Conservation (phyloP, 1,139 yeast genomes). For the Candida sojae region DNA sequence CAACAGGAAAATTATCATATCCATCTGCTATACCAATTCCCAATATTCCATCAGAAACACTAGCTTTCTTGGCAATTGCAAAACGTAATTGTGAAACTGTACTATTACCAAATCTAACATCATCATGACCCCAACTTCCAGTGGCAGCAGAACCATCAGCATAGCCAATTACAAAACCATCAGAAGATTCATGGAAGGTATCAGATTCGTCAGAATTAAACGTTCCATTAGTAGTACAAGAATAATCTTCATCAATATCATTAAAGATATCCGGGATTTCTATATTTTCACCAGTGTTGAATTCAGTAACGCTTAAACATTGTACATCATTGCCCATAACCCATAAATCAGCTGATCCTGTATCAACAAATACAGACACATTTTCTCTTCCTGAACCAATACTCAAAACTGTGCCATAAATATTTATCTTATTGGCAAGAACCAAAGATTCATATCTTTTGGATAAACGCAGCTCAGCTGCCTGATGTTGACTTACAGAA, state of each 20-base stretch:
- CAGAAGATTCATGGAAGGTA: slow-evolving; percentile 4
- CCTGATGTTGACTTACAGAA: neutral
- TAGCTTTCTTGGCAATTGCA: slow-evolving; percentile 48
- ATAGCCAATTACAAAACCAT: slow-evolving; percentile 30
- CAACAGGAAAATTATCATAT: slow-evolving; percentile 27
- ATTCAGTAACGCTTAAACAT: slow-evolving; percentile 40
- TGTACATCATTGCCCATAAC: slow-evolving; percentile 18
- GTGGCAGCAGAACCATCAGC: slow-evolving; percentile 40
- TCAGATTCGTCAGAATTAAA: slow-evolving; percentile 11
- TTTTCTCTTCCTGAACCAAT: slow-evolving; percentile 34
- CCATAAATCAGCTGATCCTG: slow-evolving; percentile 51
- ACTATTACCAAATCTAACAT: slow-evolving; percentile 25
- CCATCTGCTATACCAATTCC: slow-evolving; percentile 37
- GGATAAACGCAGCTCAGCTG: neutral
- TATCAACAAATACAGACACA: slow-evolving; percentile 39
- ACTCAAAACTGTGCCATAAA: slow-evolving; percentile 42
- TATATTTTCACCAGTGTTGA: slow-evolving; percentile 4
- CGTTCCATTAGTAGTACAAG: slow-evolving; percentile 14
- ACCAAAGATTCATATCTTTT: neutral
- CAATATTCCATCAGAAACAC: slow-evolving; percentile 45
- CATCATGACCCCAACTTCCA: slow-evolving; percentile 66
- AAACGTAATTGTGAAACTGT: slow-evolving; percentile 43
- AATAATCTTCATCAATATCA: slow-evolving; percentile 9
- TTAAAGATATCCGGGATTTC: slow-evolving; percentile 11
- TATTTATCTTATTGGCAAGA: slow-evolving; percentile 2